phyloP scores from a whole-genome alignment of 257 asterid species.

The Ehretia macrophylla region DNA sequence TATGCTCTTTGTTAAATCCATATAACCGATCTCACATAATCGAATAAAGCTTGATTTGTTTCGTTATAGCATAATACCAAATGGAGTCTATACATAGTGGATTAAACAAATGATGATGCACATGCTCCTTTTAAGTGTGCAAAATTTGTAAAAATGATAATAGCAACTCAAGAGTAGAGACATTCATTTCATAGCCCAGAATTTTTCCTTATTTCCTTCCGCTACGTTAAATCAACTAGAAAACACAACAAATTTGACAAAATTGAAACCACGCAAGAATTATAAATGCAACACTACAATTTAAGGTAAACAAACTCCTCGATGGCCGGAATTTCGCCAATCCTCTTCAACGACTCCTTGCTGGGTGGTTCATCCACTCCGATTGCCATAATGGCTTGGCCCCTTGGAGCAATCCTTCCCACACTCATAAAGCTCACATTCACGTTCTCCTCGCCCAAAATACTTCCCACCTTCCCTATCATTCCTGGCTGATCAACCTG shows the following conservation, averaged over 20 bases:
- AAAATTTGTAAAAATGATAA: conserved; percentile 6
- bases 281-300: conserved; percentile 28
- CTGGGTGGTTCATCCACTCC: conserved; percentile 93
- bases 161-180: conserved; percentile 8
- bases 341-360: conserved; percentile 65
- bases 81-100: neutral
- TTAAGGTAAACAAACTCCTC: conserved; percentile 84
- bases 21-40: too few species aligned
- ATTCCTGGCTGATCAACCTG: conserved; percentile 97
- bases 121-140: too few species aligned
- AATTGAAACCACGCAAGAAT: conserved; percentile 16
- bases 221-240: conserved; percentile 13
- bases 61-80: too few species aligned
- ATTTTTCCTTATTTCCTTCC: conserved; percentile 13
- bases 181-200: conserved; percentile 8
- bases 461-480: conserved; percentile 87
- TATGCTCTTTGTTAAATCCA: too few species aligned
- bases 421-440: conserved; percentile 92
- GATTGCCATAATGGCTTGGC: conserved; percentile 91
- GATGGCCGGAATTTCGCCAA: conserved; percentile 75
- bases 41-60: too few species aligned
- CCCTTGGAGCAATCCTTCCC: conserved; percentile 83
- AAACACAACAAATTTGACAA: conserved; percentile 24
- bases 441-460: conserved; percentile 78
- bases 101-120: too few species aligned